Percentiles rank a stretch among this genome's conserved stretches.
Conservation (phyloP, 139 green algal species). For the Tetratostichococcus sp. region DNA sequence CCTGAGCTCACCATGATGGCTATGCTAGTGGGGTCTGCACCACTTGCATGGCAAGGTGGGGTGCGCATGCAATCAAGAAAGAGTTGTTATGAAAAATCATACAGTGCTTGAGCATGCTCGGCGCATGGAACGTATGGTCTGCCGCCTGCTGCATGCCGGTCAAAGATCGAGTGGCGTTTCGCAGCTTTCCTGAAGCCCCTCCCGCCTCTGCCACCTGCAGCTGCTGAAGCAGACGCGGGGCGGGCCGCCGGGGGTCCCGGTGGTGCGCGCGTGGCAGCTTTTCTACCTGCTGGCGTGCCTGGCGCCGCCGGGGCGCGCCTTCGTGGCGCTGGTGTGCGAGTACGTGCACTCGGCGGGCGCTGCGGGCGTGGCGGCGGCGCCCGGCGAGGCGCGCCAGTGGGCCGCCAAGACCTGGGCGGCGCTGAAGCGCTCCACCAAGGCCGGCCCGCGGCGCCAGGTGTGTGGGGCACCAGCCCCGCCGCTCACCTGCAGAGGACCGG, state of each 20-base stretch:
- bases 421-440: constrained; percentile 87
- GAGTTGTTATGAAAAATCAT: no score
- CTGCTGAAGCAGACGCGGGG: constrained; percentile 90
- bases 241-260: constrained; percentile 48
- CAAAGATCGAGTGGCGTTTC: no score
- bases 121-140: no score
- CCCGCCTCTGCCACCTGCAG: no score
- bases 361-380: constrained; percentile 8
- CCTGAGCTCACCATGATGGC: no score
- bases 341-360: constrained; percentile 51
- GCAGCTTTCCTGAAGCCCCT: no score
- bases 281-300: constrained; percentile 75
- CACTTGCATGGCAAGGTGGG: no score
- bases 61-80: no score
- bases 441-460: constrained; percentile 76
- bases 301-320: constrained; percentile 88
- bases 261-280: constrained; percentile 79
- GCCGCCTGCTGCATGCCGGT: no score
- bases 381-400: constrained; percentile 43
- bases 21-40: no score
- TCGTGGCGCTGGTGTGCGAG: constrained; percentile 82
- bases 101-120: no score
- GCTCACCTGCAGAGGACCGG: no score
- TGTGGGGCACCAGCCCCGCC: not conserved
- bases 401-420: constrained; percentile 58